phyloP scores from a whole-genome alignment of 2,329 filamentous ascomycete species.

The Xylaria sp. region DNA sequence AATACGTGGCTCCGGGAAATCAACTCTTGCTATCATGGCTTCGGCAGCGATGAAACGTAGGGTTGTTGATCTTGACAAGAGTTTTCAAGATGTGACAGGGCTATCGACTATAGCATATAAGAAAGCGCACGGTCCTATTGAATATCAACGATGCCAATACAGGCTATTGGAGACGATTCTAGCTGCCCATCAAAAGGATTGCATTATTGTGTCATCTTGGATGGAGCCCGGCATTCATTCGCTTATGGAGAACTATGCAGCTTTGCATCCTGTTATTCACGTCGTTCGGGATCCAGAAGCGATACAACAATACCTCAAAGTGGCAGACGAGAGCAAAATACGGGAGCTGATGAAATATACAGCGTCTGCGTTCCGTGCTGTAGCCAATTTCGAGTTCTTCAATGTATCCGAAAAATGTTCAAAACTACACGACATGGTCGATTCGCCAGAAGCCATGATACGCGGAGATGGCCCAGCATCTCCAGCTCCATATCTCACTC shows the following conservation, averaged over 20 bases:
- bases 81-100: constrained; percentile 72
- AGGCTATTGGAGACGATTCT: constrained; percentile 70
- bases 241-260: constrained; percentile 69
- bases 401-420: constrained; percentile 70
- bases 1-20: constrained; percentile 79
- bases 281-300: constrained; percentile 72
- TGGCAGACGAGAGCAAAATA: constrained; percentile 65
- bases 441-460: constrained; percentile 23
- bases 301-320: constrained; percentile 70
- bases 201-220: constrained; percentile 78
- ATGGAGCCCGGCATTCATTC: constrained; percentile 71
- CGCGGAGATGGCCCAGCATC: constrained; percentile 51
- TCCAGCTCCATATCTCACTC: constrained; percentile 69
- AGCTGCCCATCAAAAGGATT: constrained; percentile 65
- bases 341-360: constrained; percentile 67
- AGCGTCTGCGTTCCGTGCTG: constrained; percentile 68
- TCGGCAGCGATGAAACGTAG: constrained; percentile 75
- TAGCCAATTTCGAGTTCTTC: constrained; percentile 80
- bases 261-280: constrained; percentile 76
- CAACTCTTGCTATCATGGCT: constrained; percentile 78
- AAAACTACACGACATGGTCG: constrained; percentile 39
- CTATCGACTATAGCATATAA: constrained; percentile 71
- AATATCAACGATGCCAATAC: constrained; percentile 72
- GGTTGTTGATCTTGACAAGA: constrained; percentile 74
- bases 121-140: constrained; percentile 67